Base-by-base conservation (phyloP, 768 basidiomycete genomes). In the Mycena indigotica region DNA sequence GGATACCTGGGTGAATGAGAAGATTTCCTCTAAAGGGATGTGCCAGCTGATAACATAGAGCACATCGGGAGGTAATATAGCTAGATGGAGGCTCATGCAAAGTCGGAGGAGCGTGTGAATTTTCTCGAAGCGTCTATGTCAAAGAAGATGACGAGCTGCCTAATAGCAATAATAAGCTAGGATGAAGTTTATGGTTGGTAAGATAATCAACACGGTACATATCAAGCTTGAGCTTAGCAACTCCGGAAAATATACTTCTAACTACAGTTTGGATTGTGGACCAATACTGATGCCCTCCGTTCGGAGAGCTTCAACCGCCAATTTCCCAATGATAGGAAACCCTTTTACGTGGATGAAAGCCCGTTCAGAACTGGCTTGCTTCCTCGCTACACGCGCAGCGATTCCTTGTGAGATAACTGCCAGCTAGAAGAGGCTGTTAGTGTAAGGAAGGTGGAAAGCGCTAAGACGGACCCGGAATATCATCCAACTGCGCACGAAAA, bases 361-460 rank as follows among this genome's bases (percentile, higher is more conserved):
- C 40, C 77, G 75, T 70, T 93, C 93, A 0, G 93, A 95, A 68
- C 91, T 95, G 3, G 94, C 93, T 71, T 97, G 94, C 19, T 91
- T 84, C 24, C 88, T 80, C 1, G 93, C 92, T 52, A 84, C 84
- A 41, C 94, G 83, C 28, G 94, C 94, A 1, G 94, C 91, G 61
- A 97, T 94, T 3, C 94, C 94, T 73, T 97, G 94, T 1, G 84
- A 76, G 63, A 97, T 95, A 57, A 96, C 80, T 0, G 91, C 80
- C 24, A 90, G 72, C 90, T 90, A 63, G 21, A 53, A 5, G 30
- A 17, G 49, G 17, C 45, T 3, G 58, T 50, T 44, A 23, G 50
- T 32, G 39, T 51, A 40, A n/a, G 40, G 28, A 25, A 29, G 13
- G 28, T 32, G 32, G 29, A 51, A 38, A 24, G 48, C 16, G 44